phyloP scores from a whole-genome alignment of 2,329 filamentous ascomycete species.

The Trichoderma aggressivum region DNA sequence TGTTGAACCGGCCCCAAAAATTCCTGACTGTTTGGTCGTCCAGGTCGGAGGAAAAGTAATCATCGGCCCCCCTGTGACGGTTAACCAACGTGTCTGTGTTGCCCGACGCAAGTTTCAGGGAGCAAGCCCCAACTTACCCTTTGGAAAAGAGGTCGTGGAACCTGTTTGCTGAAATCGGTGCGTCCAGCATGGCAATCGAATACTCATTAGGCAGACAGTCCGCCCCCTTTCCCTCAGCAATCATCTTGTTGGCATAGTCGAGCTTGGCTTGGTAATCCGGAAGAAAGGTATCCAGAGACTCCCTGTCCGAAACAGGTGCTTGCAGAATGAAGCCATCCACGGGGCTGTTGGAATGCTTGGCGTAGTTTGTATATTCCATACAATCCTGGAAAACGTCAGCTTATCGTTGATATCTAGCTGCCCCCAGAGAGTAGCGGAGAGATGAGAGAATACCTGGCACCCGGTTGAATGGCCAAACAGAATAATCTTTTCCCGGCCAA shows the following conservation, averaged over 20 bases:
- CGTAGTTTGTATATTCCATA: conserved; percentile 50
- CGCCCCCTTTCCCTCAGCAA: conserved; percentile 50
- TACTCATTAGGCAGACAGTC: conserved; percentile 52
- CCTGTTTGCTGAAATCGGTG: conserved; percentile 51
- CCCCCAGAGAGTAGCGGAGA: not conserved
- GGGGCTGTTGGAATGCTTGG: conserved; percentile 43
- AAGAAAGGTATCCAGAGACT: conserved; percentile 52
- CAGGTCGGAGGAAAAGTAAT: conserved; percentile 85
- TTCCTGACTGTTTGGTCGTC: conserved; percentile 48
- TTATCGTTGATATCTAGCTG: not conserved
- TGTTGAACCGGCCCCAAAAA: conserved; percentile 64
- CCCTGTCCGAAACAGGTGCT: conserved; percentile 74
- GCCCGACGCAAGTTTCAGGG: not conserved
- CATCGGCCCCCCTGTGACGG: conserved; percentile 65
- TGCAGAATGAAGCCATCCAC: conserved; percentile 78
- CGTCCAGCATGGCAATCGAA: conserved; percentile 39
- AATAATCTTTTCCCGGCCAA: conserved; percentile 51
- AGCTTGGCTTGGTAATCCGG: conserved; percentile 45
- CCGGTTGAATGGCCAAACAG: conserved; percentile 59
- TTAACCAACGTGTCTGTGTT: not conserved
- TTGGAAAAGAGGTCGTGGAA: conserved; percentile 48
- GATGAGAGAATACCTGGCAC: conserved; percentile 43
- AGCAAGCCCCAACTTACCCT: conserved; percentile 42
- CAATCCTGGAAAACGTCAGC: conserved; percentile 43
- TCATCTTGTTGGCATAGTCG: conserved; percentile 50